Evolutionary conservation across 2,329 filamentous ascomycete species (phyloP), one percentile per base, ranked within the genome.

Genomic region (Xylariaceae sp.): DNA sequence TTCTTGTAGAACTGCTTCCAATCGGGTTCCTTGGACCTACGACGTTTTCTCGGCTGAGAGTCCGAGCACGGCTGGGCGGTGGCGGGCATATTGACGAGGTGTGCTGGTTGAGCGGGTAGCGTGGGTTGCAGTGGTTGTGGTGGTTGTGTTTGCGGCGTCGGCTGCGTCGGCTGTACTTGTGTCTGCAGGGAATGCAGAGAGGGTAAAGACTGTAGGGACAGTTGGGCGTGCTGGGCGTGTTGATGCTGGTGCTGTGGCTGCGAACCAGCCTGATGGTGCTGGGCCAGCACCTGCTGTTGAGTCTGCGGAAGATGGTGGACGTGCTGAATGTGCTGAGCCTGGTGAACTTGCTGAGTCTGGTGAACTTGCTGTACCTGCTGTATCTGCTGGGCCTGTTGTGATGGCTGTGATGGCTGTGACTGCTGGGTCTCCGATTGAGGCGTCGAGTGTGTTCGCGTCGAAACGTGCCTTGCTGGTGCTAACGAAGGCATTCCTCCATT

Each of bases 1-100:
- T 93, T 92, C 72, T 88, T 88, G 74, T 92, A 93, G 71, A 92
- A 94, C 64, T 82, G 84, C 59, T 83, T 80, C 90, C 90, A 94
- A 74, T 94, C 87, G 53, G 89, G 88, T 65, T 85, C 80, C 72
- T 81, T 82, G 63, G 80, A 84, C 61, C 82, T 81, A 65, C 82
- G 78, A 65, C 81, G 78, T 71, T 85, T 85, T 65, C 79, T 72
- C 50, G 72, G 67, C 51, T 73, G 72, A 34, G 72, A 66, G 55
- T 71, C 68, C 63, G 61, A 47, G 47, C 65, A 65, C 4, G 65
- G 57, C 34, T 67, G 64, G 9, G 71, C 61, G 23, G 71, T 71
- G 45, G 73, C 61, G 60, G 75, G 67, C 77, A 78, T 78, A 60
- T 68, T 66, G 61, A 67, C 66, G 54, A 23, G 15, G 8, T 49